Base-by-base conservation (phyloP, 2,329 filamentous ascomycete species). In the Periconia sp. region DNA sequence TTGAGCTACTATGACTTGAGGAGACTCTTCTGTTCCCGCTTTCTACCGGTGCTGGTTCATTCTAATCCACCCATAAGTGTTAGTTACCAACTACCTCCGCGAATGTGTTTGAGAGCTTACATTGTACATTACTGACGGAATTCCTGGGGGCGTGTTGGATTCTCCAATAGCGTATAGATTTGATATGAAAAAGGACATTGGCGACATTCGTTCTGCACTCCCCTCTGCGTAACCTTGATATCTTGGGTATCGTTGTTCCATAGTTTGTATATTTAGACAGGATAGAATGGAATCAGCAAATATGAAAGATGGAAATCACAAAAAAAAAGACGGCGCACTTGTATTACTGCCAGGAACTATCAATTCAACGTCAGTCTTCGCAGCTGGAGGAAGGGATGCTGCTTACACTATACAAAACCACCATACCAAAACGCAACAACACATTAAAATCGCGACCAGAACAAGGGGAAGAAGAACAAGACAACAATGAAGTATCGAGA, bases 131-230 rank as follows among this genome's bases (percentile, higher is more conserved):
- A 27, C 48, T n/a, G 35, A 41, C 27, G 45, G 44, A 15, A 11
- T 41, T n/a, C 30, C 43, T 6, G 54, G 45, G 13, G 20, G 23
- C 17, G 30, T 19, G 37, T 49, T 49, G 17, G 44, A 31, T 20
- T 54, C 48, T 14, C 42, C 53, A 19, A 50, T 53, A 10, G 55
- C 50, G 44, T 56, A 50, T 1, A 56, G 52, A 27, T 52, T 53
- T 15, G 50, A 54, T 43, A 52, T 47, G 11, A 56, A 60, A 44
- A 58, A 55, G 6, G 53, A 52, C 42, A 56, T 40, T 13, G 54
- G 53, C 23, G 27, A 33, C 10, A 31, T 17, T 14, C 33, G 30
- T n/a, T 52, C 50, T 41, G 17, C 33, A 35, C n/a, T 35, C 42
- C 45, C 53, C 55, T 50, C 41, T 2, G 6, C n/a, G 3, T 27